Evolutionary conservation across 2,329 filamentous ascomycete genomes (phyloP).

Genomic region (Fusarium haematococcum): DNA sequence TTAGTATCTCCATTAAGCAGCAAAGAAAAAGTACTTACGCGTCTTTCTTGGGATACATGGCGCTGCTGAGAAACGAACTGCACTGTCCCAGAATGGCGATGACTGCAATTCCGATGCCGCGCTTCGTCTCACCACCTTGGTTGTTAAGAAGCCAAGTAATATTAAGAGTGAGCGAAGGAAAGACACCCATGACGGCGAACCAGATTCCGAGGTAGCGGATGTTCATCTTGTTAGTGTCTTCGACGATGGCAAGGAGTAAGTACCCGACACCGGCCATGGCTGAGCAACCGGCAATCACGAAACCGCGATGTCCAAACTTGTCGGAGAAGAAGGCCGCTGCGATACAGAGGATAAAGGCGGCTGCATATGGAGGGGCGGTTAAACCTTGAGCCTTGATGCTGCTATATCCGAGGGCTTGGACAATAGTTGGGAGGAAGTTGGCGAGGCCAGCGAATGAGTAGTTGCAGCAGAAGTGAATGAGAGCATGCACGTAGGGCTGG

Average conservation of each 20-base stretch:
- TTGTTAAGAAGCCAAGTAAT: conserved; percentile 33
- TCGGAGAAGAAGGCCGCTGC: conserved; percentile 26
- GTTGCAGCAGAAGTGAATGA: conserved; percentile 39
- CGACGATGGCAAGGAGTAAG: not conserved
- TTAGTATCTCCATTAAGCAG: not conserved
- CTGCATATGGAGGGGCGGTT: conserved; percentile 16
- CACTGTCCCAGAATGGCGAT: conserved; percentile 22
- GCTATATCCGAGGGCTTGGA: conserved; percentile 13
- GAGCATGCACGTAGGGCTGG: conserved; percentile 27
- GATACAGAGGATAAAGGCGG: conserved; percentile 14
- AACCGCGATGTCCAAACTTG: conserved; percentile 18
- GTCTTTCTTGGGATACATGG: conserved; percentile 24
- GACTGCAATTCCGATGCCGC: conserved; percentile 18
- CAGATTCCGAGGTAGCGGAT: conserved; percentile 25
- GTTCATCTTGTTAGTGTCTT: conserved; percentile 3
- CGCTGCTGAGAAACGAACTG: conserved; percentile 30
- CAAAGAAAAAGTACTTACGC: not conserved
- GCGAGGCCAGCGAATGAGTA: conserved; percentile 31
- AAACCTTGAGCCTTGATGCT: conserved; percentile 23
- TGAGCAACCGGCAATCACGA: not conserved
- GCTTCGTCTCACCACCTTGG: conserved; percentile 28
- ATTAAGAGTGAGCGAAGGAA: conserved; percentile 13
- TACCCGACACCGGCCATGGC: conserved; percentile 2
- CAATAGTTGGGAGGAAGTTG: conserved; percentile 34
- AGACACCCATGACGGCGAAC: conserved; percentile 22